Percentiles rank a stretch among this genome's conserved stretches.
Conservation (phyloP, 2,329 filamentous ascomycete species). For the Diaporthe citrichinensis region DNA sequence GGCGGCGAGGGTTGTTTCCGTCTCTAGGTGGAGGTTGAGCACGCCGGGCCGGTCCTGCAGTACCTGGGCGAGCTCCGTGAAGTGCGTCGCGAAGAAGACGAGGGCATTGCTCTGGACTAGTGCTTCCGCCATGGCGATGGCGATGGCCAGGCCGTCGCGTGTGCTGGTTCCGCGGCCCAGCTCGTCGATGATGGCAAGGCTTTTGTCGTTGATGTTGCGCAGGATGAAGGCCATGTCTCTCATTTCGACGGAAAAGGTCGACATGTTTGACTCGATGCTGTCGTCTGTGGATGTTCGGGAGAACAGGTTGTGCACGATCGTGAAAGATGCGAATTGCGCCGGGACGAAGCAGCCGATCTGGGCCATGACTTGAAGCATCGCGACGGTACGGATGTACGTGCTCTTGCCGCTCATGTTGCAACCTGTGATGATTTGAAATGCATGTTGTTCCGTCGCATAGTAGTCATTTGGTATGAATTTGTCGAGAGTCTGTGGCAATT, state of each 20-base stretch:
- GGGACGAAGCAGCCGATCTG: constrained; percentile 94
- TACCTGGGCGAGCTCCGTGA: constrained; percentile 83
- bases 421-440: constrained; percentile 94
- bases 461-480: constrained; percentile 91
- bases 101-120: constrained; percentile 83
- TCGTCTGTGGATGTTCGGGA: constrained; percentile 90
- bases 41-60: constrained; percentile 83
- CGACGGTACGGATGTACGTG: constrained; percentile 90
- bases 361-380: constrained; percentile 91
- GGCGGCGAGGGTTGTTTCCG: constrained; percentile 68
- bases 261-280: constrained; percentile 89
- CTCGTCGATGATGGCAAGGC: constrained; percentile 90
- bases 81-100: constrained; percentile 96
- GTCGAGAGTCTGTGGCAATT: constrained; percentile 48
- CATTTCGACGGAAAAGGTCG: constrained; percentile 96
- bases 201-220: constrained; percentile 81
- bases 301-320: constrained; percentile 87
- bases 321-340: constrained; percentile 84
- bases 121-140: constrained; percentile 90
- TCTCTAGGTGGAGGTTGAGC: constrained; percentile 84
- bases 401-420: constrained; percentile 99
- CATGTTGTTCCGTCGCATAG: constrained; percentile 82
- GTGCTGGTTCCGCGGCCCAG: constrained; percentile 92
- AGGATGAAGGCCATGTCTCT: constrained; percentile 95
- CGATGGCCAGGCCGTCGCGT: constrained; percentile 88